These are phyloP conservation scores for Circinella umbellata DNA, from an alignment of 371 early-diverging fungal species.

Conservation along the genomic window DNA sequence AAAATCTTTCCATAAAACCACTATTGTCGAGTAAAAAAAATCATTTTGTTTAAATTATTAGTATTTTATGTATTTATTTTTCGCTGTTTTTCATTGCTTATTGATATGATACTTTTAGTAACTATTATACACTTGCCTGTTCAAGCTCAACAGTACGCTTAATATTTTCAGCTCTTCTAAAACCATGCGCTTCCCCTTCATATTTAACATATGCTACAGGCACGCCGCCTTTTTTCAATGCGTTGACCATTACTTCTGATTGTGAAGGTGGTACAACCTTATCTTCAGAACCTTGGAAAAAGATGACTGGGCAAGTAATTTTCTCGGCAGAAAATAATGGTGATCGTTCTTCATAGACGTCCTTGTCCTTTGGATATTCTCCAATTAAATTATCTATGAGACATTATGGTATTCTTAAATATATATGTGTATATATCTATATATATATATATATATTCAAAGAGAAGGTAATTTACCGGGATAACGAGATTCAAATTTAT, in stretches of 20 bases:
- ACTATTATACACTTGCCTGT: constrained; percentile 8
- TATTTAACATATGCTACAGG: constrained; percentile 73
- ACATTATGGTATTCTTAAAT: not conserved
- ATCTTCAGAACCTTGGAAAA: constrained; percentile 81
- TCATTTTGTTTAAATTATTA: too few species aligned
- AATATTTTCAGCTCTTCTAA: constrained; percentile 54
- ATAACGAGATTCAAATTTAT: constrained; percentile 80
- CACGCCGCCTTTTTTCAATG: constrained; percentile 61
- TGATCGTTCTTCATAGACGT: constrained; percentile 62
- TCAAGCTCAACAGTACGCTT: constrained; percentile 54
- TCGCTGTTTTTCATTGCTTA: too few species aligned
- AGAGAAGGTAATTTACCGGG: constrained; percentile 23
- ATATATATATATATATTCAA: too few species aligned
- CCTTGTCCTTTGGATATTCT: constrained; percentile 60
- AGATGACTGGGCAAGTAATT: constrained; percentile 69
- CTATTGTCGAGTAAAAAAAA: constrained; percentile 7
- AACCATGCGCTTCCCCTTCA: constrained; percentile 76
- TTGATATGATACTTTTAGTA: too few species aligned
- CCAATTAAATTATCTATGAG: constrained; percentile 59
- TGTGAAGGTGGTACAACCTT: constrained; percentile 81
- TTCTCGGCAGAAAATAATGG: constrained; percentile 63
- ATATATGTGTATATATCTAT: too few species aligned
- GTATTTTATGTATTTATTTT: too few species aligned
- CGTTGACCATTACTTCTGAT: constrained; percentile 73
- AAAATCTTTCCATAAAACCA: constrained; percentile 61